Evolutionary conservation across 1,284 basidiomycete genomes (phyloP).

Genomic region (Rhodotorula sp.): DNA sequence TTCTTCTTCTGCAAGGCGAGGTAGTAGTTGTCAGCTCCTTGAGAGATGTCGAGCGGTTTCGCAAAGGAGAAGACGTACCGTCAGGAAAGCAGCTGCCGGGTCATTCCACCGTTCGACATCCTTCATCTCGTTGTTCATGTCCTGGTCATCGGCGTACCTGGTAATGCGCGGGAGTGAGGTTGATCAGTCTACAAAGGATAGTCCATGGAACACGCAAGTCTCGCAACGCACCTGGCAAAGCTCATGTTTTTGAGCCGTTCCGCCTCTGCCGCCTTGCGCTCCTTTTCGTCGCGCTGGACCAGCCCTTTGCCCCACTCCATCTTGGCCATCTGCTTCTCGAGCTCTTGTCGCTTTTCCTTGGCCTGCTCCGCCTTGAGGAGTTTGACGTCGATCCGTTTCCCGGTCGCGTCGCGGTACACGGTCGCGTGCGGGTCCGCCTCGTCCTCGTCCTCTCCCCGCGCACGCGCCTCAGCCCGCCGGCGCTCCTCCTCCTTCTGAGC

Average conservation of each 20-base stretch:
- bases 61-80: conserved; percentile 58
- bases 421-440: conserved; percentile 71
- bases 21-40: too few species aligned
- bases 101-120: conserved; percentile 86
- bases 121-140: conserved; percentile 78
- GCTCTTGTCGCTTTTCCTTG: conserved; percentile 67
- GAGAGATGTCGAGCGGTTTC: neutral
- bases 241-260: conserved; percentile 64
- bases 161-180: neutral
- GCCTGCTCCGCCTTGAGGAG: conserved; percentile 77
- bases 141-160: conserved; percentile 71
- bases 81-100: conserved; percentile 87
- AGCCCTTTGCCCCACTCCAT: conserved; percentile 97
- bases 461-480: conserved; percentile 44
- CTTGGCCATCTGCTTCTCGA: conserved; percentile 80
- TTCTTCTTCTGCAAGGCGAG: conserved; percentile 50
- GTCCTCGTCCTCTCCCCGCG: conserved; percentile 46
- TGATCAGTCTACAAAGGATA: neutral
- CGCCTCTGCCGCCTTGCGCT: conserved; percentile 62
- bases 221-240: conserved; percentile 61
- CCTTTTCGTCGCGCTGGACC: conserved; percentile 75
- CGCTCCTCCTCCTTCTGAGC: conserved; percentile 48
- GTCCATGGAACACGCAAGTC: too few species aligned
- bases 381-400: conserved; percentile 83
- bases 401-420: conserved; percentile 86